A percentile compares a stretch with the other conserved stretches of the same genome.
These are phyloP conservation scores for Westerdykella ornata DNA, from an alignment of 2,329 filamentous ascomycete genomes.

Conservation along the genomic window DNA sequence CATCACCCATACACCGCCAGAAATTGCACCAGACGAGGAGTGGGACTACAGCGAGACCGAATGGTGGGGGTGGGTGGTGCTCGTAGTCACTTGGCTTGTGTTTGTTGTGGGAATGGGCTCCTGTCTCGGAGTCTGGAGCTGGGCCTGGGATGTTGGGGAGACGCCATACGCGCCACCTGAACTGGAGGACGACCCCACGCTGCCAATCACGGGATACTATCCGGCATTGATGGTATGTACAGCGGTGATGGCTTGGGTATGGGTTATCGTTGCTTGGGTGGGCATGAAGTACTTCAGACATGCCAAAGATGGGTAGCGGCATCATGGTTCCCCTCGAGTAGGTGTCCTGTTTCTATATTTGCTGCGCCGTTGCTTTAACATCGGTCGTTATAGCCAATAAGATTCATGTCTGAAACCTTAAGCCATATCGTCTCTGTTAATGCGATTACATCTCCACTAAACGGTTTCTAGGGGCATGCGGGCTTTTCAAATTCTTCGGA, in stretches of 20 bases:
- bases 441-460: conserved; percentile 4
- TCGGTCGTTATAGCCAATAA: conserved; percentile 21
- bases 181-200: conserved; percentile 85
- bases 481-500: conserved; percentile 9
- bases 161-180: conserved; percentile 94
- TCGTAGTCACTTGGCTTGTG: conserved; percentile 86
- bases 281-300: conserved; percentile 99
- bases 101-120: conserved; percentile 97
- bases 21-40: conserved; percentile 43
- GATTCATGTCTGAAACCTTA: conserved; percentile 30
- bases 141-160: conserved; percentile 98
- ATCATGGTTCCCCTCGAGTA: conserved; percentile 12
- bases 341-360: conserved; percentile 16
- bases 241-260: conserved; percentile 97
- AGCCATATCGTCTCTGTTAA: conserved; percentile 20
- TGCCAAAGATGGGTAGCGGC: conserved; percentile 58
- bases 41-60: conserved; percentile 95
- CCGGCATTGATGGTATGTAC: conserved; percentile 89
- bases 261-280: conserved; percentile 95
- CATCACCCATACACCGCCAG: conserved; percentile 18
- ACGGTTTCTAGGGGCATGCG: conserved; percentile 5
- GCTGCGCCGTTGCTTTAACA: conserved; percentile 17
- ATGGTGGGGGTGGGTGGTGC: conserved; percentile 95
- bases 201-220: conserved; percentile 96
- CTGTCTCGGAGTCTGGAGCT: conserved; percentile 91